Percentiles rank a stretch among this genome's conserved stretches.
phyloP scores from a whole-genome alignment of 306 rosid species.

The Acacia acuminata region DNA sequence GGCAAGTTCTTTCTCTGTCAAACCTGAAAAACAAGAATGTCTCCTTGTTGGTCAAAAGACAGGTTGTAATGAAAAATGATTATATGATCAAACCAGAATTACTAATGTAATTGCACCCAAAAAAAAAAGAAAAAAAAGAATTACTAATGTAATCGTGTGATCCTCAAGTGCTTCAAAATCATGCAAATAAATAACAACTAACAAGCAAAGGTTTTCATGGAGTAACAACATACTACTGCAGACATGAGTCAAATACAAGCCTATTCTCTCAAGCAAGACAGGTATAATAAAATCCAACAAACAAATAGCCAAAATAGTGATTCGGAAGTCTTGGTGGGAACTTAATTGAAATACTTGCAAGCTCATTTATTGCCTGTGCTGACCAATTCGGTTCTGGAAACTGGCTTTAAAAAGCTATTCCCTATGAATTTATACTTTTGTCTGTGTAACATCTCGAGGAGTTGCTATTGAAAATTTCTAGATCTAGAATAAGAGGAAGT shows the following conservation, averaged over 20 bases:
- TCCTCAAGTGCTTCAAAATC: neutral
- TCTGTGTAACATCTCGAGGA: conserved; percentile 5
- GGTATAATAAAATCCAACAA: neutral
- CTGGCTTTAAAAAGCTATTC: conserved; percentile 1
- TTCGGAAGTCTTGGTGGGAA: neutral
- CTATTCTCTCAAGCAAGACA: neutral
- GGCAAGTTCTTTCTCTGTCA: conserved; percentile 94
- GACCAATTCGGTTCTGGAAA: neutral
- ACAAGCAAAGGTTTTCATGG: conserved; percentile 13
- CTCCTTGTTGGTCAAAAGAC: conserved; percentile 11
- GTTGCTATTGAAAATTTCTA: conserved; percentile 18
- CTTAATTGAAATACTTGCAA: neutral
- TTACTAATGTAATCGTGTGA: neutral
- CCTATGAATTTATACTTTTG: conserved; percentile 9
- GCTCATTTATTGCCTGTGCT: neutral
- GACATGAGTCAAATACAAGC: neutral
- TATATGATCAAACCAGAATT: conserved; percentile 9
- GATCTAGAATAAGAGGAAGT: conserved; percentile 18
- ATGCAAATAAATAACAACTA: neutral
- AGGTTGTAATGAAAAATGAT: neutral
- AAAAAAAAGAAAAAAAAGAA: neutral
- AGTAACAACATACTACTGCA: neutral
- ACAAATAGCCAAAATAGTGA: neutral
- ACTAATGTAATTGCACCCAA: neutral
- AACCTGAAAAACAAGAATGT: conserved; percentile 58